phyloP scores from a whole-genome alignment of 225 moss, liverwort and hornwort genomes.

The Physcomitrellopsis africana region DNA sequence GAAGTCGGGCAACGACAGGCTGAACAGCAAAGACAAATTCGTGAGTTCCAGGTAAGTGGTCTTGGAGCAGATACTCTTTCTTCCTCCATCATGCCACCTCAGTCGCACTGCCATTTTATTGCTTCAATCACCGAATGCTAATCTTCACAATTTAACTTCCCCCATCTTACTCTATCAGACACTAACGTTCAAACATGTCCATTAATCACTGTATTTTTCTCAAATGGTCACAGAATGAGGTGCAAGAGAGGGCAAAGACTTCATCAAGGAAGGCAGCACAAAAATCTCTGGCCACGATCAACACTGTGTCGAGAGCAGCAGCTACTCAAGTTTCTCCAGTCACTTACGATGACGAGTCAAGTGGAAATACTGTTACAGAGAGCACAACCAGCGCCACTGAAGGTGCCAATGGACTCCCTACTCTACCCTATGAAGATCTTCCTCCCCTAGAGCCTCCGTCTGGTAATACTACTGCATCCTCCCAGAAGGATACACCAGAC shows the following conservation, averaged over 20 bases:
- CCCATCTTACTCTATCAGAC: not conserved
- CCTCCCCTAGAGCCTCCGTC: conserved; percentile 45
- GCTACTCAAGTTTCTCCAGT: conserved; percentile 27
- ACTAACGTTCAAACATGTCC: not conserved
- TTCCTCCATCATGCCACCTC: not conserved
- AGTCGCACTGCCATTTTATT: not conserved
- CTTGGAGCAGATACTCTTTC: not conserved
- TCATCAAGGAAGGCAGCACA: conserved; percentile 72
- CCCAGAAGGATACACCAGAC: conserved; percentile 49
- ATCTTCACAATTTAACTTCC: not conserved
- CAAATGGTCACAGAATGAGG: conserved; percentile 72
- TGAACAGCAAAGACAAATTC: conserved; percentile 81
- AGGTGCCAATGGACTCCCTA: conserved; percentile 50
- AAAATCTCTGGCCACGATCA: conserved; percentile 50
- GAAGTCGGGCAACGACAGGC: conserved; percentile 93
- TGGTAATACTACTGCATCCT: conserved; percentile 26
- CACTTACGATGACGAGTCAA: conserved; percentile 35
- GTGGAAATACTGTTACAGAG: conserved; percentile 26
- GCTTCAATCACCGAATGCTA: not conserved
- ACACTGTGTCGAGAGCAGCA: conserved; percentile 33
- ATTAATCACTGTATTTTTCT: not conserved
- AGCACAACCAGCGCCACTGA: conserved; percentile 49
- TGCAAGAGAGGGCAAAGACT: conserved; percentile 80
- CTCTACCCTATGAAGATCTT: conserved; percentile 57
- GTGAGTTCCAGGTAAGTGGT: conserved; percentile 74